Percentiles rank a stretch among this genome's conserved stretches.
Evolutionary conservation across 257 asterid genomes (phyloP).

Genomic region (Solanum virginianum): DNA sequence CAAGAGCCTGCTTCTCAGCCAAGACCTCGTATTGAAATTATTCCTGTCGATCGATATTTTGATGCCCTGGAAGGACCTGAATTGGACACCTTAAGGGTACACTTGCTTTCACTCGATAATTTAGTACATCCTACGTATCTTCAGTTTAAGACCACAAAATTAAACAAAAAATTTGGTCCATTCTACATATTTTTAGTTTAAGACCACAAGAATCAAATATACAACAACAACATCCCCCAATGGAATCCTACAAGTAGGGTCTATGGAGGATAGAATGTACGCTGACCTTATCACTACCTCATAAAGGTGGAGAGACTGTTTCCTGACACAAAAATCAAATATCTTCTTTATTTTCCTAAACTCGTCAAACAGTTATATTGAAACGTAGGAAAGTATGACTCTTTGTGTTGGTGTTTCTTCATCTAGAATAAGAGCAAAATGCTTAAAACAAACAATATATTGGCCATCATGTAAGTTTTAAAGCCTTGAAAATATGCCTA

Average conservation of each 20-base stretch:
- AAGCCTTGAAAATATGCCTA: not conserved
- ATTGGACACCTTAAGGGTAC: constrained; percentile 59
- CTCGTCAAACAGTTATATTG: not conserved
- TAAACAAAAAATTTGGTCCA: not conserved
- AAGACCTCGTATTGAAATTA: constrained; percentile 18
- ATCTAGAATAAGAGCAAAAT: not conserved
- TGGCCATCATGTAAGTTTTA: not conserved
- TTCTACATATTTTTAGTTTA: not conserved
- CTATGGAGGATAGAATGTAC: too few relatives aligned
- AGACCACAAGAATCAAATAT: not conserved
- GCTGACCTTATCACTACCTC: too few relatives aligned
- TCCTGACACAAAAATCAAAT: accelerated
- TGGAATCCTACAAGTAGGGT: too few relatives aligned
- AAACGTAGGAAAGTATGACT: not conserved
- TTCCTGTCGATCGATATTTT: constrained; percentile 54
- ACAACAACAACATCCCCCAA: too few relatives aligned
- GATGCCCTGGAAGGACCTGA: constrained; percentile 92
- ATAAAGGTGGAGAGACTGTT: too few relatives aligned
- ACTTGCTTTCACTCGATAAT: not conserved
- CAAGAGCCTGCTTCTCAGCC: constrained; percentile 9
- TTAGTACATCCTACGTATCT: not conserved
- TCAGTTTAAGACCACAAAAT: too few relatives aligned
- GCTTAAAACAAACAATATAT: not conserved
- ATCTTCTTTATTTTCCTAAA: not conserved
- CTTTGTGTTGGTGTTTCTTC: not conserved